Evolutionary conservation across 345 rosid species (phyloP).

Genomic region (Euphorbia lathyris): DNA sequence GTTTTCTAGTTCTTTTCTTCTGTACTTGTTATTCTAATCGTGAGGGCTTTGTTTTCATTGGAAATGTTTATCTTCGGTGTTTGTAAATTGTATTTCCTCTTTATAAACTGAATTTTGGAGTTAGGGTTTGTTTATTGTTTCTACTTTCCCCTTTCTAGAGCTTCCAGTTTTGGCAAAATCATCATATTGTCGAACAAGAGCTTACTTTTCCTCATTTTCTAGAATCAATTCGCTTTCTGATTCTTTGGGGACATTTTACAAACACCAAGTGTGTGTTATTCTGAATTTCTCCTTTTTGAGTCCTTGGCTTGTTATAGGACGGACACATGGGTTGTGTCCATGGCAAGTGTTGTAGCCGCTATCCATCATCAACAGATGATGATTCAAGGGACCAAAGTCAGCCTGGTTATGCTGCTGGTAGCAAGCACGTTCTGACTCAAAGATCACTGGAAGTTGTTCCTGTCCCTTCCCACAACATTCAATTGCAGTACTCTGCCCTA

Average conservation of each 20-base stretch:
- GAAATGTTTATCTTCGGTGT: too few species aligned
- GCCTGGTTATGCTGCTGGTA: slow-evolving; percentile 17
- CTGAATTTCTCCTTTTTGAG: slow-evolving; percentile 9
- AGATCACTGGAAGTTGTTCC: slow-evolving; percentile 57
- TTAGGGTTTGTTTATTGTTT: slow-evolving; percentile 19
- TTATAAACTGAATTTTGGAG: slow-evolving; percentile 6
- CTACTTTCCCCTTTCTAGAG: slow-evolving; percentile 3
- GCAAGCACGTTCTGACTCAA: slow-evolving; percentile 48
- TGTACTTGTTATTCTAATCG: slow-evolving; percentile 14
- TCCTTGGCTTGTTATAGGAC: slow-evolving; percentile 1
- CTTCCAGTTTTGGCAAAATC: slow-evolving; percentile 31
- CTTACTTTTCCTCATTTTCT: background rate
- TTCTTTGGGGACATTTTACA: slow-evolving; percentile 30
- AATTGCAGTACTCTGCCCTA: slow-evolving; percentile 64
- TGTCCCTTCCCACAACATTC: slow-evolving; percentile 63
- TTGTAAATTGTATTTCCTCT: background rate
- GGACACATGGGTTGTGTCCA: slow-evolving; percentile 79
- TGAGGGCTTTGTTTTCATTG: background rate
- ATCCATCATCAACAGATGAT: slow-evolving; percentile 56
- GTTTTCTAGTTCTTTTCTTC: slow-evolving; percentile 1
- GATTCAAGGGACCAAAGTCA: slow-evolving; percentile 41
- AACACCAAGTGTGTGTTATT: slow-evolving; percentile 19
- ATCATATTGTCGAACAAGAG: slow-evolving; percentile 9
- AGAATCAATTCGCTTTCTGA: background rate
- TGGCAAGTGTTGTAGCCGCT: slow-evolving; percentile 71